phyloP scores from a whole-genome alignment of 805 yeast species.

The Saturnispora sanitii region DNA sequence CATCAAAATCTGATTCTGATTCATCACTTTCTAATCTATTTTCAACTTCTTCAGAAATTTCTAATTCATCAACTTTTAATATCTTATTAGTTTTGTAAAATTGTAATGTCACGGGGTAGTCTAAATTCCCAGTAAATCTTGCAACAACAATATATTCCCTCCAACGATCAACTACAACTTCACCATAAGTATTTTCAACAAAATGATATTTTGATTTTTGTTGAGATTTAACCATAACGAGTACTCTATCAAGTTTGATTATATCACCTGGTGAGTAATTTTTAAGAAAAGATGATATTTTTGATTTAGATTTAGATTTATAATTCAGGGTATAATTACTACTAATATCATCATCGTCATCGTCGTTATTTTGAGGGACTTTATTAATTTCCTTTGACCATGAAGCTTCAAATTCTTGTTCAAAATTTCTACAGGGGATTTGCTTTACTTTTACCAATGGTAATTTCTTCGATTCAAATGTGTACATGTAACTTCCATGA shows the following conservation, averaged over 20 bases:
- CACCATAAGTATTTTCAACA: constrained; percentile 28
- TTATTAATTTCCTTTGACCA: neutral
- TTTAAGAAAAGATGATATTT: constrained; percentile 24
- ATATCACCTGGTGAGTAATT: constrained; percentile 48
- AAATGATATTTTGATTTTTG: constrained; percentile 6
- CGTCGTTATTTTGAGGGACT: neutral
- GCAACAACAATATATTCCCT: constrained; percentile 68
- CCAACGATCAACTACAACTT: constrained; percentile 63
- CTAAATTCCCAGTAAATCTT: constrained; percentile 44
- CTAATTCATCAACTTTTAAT: constrained; percentile 15
- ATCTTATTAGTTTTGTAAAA: constrained; percentile 43
- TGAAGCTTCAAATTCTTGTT: neutral
- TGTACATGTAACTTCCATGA: constrained; percentile 3
- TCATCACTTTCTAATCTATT: neutral
- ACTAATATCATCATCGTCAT: neutral
- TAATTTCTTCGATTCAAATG: constrained; percentile 8
- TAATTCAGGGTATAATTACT: neutral
- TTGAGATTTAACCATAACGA: constrained; percentile 44
- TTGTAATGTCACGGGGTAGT: constrained; percentile 50
- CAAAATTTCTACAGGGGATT: constrained; percentile 7
- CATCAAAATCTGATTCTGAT: neutral
- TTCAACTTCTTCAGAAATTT: constrained; percentile 2
- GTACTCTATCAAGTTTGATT: constrained; percentile 55
- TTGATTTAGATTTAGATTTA: constrained; percentile 17
- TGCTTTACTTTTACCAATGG: constrained; percentile 8